phyloP scores from a whole-genome alignment of 495 filamentous ascomycete species.

The Aspergillus ostianus region DNA sequence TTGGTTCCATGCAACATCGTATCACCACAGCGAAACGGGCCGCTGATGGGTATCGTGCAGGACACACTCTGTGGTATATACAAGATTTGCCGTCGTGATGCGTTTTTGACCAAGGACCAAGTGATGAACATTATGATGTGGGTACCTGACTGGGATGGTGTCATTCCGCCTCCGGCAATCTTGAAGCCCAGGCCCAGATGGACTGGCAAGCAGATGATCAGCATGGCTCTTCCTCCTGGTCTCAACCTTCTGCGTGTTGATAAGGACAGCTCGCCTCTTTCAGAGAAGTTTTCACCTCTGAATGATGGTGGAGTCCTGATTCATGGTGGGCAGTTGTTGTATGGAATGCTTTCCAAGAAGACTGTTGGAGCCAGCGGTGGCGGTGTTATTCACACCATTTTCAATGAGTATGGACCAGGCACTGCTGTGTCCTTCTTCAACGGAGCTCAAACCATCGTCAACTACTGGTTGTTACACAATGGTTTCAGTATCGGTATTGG shows the following conservation, averaged over 20 bases:
- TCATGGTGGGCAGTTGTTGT: constrained; percentile 84
- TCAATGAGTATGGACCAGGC: constrained; percentile 86
- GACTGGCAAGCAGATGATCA: constrained; percentile 99
- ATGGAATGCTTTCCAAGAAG: constrained; percentile 89
- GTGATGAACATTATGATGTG: constrained; percentile 96
- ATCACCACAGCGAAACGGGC: constrained; percentile 93
- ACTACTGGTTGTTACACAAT: constrained; percentile 97
- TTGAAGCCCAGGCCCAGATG: constrained; percentile 86
- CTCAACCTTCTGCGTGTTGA: constrained; percentile 72
- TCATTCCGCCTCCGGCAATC: constrained; percentile 88
- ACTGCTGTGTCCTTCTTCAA: constrained; percentile 93
- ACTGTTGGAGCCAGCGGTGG: constrained; percentile 81
- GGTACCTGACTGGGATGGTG: constrained; percentile 96
- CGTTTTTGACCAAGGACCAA: constrained; percentile 83
- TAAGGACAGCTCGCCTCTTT: constrained; percentile 50
- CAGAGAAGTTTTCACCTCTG: constrained; percentile 60
- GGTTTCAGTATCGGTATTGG: constrained; percentile 98
- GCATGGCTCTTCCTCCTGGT: constrained; percentile 83
- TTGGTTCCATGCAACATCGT: constrained; percentile 97
- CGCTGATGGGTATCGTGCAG: constrained; percentile 99
- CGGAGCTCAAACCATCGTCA: constrained; percentile 85
- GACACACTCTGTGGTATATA: constrained; percentile 95
- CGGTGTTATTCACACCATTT: constrained; percentile 93
- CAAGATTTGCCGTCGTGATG: constrained; percentile 91
- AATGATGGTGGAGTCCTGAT: constrained; percentile 81